phyloP scores from a whole-genome alignment of 1,139 yeast genomes.

The Barnettozyma hawaiiensis region DNA sequence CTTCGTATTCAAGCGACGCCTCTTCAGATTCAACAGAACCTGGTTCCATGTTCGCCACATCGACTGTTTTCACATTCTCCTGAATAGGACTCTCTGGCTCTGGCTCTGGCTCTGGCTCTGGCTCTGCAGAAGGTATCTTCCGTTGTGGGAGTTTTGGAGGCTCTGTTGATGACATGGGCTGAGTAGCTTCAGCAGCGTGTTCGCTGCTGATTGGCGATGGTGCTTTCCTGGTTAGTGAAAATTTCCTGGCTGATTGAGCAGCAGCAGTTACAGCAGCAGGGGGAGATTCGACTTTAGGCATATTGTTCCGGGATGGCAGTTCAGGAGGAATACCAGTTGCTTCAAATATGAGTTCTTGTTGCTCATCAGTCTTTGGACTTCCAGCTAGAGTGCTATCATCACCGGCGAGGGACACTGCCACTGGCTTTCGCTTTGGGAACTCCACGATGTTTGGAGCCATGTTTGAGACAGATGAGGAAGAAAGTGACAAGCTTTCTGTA shows the following conservation, averaged over 20 bases:
- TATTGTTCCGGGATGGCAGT: conserved; percentile 4
- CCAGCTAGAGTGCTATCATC: not conserved
- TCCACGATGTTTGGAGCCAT: conserved; percentile 7
- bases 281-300: conserved; percentile 7
- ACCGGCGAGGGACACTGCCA: not conserved
- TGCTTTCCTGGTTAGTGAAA: not conserved
- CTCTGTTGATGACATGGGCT: not conserved
- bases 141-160: conserved; percentile 6
- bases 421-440: conserved; percentile 21
- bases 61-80: not conserved
- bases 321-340: not conserved
- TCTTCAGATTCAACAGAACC: not conserved
- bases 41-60: not conserved
- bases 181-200: not conserved
- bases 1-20: not conserved
- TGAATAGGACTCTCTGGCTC: not conserved
- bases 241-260: conserved; percentile 17
- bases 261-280: too few species aligned
- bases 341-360: not conserved
- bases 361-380: not conserved
- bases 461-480: conserved; percentile 7
- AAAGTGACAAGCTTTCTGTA: not conserved
- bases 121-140: not conserved
- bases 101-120: too few species aligned
- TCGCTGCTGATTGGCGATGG: not conserved